Base-by-base conservation (phyloP, 352 stramenopile species). In the Phytophthora fragariaefolia region DNA sequence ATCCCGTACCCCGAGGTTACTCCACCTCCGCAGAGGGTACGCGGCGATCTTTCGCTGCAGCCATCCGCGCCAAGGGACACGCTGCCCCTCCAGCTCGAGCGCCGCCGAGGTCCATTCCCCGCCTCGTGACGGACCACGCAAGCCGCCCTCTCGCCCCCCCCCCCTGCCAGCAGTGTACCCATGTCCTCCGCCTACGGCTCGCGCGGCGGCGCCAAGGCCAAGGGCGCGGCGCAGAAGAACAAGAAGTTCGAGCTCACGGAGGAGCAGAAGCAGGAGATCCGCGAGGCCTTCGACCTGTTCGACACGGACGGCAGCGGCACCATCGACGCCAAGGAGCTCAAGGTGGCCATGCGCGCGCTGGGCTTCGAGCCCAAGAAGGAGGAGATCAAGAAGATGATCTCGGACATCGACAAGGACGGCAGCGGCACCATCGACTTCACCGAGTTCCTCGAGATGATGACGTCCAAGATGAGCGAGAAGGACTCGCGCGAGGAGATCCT, bases 361-460 rank as follows among this genome's bases (percentile, higher is more conserved):
- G 97, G 97, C 32, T 98, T 99, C 62, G 95, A 99, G 72, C 87
- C 95, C 12, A 98, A 99, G 84, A 99, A 99, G 75, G 91, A 98
- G 76, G 98, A 97, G 57, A 98, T 99, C 61, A 98, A 98, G 74
- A 93, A 98, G 76, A 98, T 99, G 90, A 98, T 99, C 70, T 86
- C 84, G 52, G 95, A 98, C 71, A 98, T 98, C 62, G 93, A 99
- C 75, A 98, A 98, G 77, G 93, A 98, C 81, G 87, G 87, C 52
- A 96, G 80, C 4, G 94, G 96, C 43, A 94, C 89, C 42, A 98
- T 99, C 66, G 96, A 99, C 74, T 99, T 99, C 71, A 96, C 98
- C 51, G 96, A 99, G 74, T 99, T 99, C 64, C 74, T 99, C 17
- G 93, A 98, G 66, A 97, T 99, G 84, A 98, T 99, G 93, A 99